These are phyloP conservation scores for Zea luxurians DNA, from an alignment of 176 grass and related monocot genomes.

Conservation along the genomic window DNA sequence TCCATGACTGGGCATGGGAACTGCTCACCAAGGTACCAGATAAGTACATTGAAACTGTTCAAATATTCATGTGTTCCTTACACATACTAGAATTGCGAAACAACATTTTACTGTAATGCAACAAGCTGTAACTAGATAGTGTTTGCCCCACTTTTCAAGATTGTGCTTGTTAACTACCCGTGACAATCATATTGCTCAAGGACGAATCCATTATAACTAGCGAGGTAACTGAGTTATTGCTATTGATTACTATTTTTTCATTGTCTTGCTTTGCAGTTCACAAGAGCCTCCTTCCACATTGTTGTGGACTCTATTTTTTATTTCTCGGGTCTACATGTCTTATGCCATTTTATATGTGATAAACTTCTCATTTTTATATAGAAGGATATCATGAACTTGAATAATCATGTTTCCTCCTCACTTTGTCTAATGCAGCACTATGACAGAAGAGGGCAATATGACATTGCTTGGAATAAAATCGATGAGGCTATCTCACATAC, in stretches of 20 bases:
- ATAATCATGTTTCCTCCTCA: constrained; percentile 23
- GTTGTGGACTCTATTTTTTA: constrained; percentile 88
- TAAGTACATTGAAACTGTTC: neutral
- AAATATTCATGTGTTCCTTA: constrained; percentile 7
- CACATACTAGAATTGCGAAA: constrained; percentile 5
- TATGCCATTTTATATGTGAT: constrained; percentile 24
- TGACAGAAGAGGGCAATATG: constrained; percentile 82
- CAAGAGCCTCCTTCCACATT: constrained; percentile 91
- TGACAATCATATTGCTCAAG: neutral
- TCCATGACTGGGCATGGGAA: no score
- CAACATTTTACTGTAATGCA: neutral
- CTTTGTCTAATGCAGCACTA: constrained; percentile 74
- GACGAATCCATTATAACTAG: neutral
- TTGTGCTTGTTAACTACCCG: neutral
- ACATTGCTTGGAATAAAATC: constrained; percentile 80
- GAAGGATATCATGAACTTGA: constrained; percentile 18
- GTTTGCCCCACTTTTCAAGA: neutral
- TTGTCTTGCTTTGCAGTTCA: constrained; percentile 39
- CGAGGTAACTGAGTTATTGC: neutral
- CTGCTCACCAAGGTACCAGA: no score
- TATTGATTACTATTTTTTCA: neutral
- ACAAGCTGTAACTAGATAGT: constrained; percentile 10
- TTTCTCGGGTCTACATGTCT: constrained; percentile 80
- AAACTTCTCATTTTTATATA: constrained; percentile 5
- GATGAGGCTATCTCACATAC: constrained; percentile 92